Evolutionary conservation across 305 asterid genomes (phyloP), one percentile per base, ranked within the genome.

Genomic region (Stenogyne calaminthoides): DNA sequence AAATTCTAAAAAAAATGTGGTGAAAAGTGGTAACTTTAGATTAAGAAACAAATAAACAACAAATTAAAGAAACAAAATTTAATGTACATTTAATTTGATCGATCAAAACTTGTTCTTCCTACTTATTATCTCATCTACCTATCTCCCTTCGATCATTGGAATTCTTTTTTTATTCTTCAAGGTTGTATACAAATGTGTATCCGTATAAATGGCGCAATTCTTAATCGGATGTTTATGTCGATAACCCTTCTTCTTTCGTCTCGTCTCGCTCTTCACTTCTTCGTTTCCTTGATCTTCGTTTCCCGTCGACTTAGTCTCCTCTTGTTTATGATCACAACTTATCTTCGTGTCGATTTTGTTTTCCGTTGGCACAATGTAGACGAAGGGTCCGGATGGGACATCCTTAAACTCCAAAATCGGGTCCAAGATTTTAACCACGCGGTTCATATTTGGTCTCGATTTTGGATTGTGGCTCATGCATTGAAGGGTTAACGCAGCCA

Each of bases 381-480:
- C 87, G 32, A 91, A 87, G 12, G 92, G 59, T 37, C 89, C 91
- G 16, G 65, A 46, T 12, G 87, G 95, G 61, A 89, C 70, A 52
- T 93, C 93, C 20, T 80, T 81, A 0, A 79, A 68, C 47, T 66
- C 77, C 69, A 81, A 22, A 36, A 87, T 59, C 11, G 79, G 79
- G 73, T 93, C 91, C 79, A 93, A 79, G 11, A 70, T 69, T 66
- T 86, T 87, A 65, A 93, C 96, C 16, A 88, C 91, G 12, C 77
- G 80, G 51, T 60, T 80, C 97, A 89, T 91, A 14, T 66, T 80
- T 44, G 98, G 97, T 81, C 98, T 86, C 20, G 77, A 72, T 76
- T 87, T 89, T 0, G 96, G 88, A n/a, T 77, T 34, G 71, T 83
- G 89, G 77, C 86, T 81, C 55, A 89, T 65, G 82, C 98, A 93